Base-by-base conservation (phyloP, 2,329 filamentous ascomycete genomes). In the Davidsoniella virescens region DNA sequence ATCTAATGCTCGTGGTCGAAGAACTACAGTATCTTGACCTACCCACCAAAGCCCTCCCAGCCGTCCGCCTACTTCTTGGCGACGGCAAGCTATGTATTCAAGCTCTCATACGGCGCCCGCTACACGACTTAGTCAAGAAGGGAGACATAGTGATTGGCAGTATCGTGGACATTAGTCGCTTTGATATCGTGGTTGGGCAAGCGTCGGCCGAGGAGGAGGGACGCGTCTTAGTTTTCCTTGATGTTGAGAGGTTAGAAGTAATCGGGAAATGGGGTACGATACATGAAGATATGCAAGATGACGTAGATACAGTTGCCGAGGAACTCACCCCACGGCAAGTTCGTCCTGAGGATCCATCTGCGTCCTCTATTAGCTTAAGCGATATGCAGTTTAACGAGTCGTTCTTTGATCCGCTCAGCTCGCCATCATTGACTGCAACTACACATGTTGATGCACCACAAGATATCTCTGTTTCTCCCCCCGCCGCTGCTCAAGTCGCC, bases 1-100 rank as follows among this genome's bases (percentile, higher is more conserved):
- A 82, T 37, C 75, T 94, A 36, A 84, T 87, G 0, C 86, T 87
- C 5, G 78, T 87, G 1, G 78, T 90, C 23, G 47, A 49, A 44
- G 40, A 20, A 16, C 20, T 49, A 5, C 0, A 49, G 54, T 5
- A 61, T 58, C 2, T 61, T 56, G 14, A 57, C 63, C 58, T 69
- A 68, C 40, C 47, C 2, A 49, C 29, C 40, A 44, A 44, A 16
- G 36, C 47, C n/a, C 40, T 49, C 64, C 68, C 70, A 29, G 62
- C 64, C 2, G 57, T 75, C 1, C 64, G 72, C 2, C 55, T 77
- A 9, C 49, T 76, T 0, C 65, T 77, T 0, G 69, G 72, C 37
- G 73, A 77, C 54, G 72, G 73, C 1, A 64, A 70, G 56, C 58
- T 75, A 3, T 75, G 70, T 55, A 65, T 77, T n/a, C 73, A 77